Percentiles rank a stretch among this genome's conserved stretches.
These are phyloP conservation scores for Mucor circinelloides DNA, from an alignment of 371 early-diverging fungal genomes.

Conservation along the genomic window DNA sequence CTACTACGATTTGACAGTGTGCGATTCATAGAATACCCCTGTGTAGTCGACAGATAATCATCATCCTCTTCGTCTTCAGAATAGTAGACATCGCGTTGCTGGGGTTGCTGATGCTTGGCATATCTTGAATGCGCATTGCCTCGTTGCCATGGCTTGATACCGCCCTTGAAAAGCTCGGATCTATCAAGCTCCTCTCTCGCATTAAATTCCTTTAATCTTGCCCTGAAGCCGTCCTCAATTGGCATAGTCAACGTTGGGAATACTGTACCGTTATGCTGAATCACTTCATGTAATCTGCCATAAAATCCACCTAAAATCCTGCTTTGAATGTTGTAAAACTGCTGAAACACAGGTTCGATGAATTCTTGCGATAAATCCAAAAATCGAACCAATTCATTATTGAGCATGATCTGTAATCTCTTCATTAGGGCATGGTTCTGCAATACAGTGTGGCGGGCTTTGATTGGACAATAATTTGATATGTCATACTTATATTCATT, in stretches of 20 bases:
- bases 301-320: conserved; percentile 56
- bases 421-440: too few species aligned
- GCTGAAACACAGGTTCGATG: conserved; percentile 74
- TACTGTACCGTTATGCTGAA: conserved; percentile 34
- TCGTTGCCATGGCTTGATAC: conserved; percentile 3
- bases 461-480: background rate
- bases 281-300: conserved; percentile 53
- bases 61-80: background rate
- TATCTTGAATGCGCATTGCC: background rate
- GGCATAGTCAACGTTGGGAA: conserved; percentile 36
- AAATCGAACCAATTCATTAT: conserved; percentile 69
- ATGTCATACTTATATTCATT: background rate
- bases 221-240: conserved; percentile 35
- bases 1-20: background rate
- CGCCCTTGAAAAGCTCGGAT: conserved; percentile 19
- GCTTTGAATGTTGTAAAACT: conserved; percentile 70
- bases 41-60: background rate
- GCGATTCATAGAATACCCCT: background rate
- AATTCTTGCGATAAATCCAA: conserved; percentile 57
- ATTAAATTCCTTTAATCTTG: conserved; percentile 24
- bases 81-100: background rate
- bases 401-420: too few species aligned
- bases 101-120: background rate
- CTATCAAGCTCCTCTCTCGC: conserved; percentile 37
- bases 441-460: too few species aligned